phyloP scores from a whole-genome alignment of 1,284 basidiomycete species.

The Fomitopsis pinicola region DNA sequence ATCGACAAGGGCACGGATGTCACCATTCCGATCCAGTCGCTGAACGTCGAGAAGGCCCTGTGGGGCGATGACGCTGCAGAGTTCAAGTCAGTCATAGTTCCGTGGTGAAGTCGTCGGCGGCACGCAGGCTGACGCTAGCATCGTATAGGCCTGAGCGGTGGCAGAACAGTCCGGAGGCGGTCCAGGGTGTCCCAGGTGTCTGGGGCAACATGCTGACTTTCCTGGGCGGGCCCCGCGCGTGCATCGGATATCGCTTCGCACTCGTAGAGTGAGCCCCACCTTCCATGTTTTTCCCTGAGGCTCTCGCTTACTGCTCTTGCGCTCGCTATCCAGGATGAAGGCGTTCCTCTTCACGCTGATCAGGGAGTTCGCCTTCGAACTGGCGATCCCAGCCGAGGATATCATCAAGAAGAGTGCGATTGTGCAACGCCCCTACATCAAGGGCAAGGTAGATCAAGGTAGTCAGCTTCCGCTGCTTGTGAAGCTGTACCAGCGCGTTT shows the following conservation, averaged over 20 bases:
- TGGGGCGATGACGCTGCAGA: slow-evolving; percentile 2
- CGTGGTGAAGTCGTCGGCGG: no score
- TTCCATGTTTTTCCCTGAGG: no score
- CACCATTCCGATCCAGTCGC: slow-evolving; percentile 38
- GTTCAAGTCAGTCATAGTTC: no score
- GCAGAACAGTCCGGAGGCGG: slow-evolving; percentile 19
- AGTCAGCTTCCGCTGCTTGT: slow-evolving; percentile 19
- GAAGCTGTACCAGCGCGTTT: no score
- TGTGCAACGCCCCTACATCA: slow-evolving; percentile 17
- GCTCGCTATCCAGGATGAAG: slow-evolving; percentile 36
- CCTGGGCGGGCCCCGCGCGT: slow-evolving; percentile 47
- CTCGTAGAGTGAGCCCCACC: no score
- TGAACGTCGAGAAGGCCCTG: slow-evolving; percentile 6
- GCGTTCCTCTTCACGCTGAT: slow-evolving; percentile 54
- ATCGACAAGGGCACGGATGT: slow-evolving; percentile 43
- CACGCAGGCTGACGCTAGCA: not conserved
- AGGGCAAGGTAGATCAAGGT: slow-evolving; percentile 11
- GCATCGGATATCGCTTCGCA: no score
- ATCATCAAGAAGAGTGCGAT: slow-evolving; percentile 14
- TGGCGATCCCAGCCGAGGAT: slow-evolving; percentile 36
- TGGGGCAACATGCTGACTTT: slow-evolving; percentile 60
- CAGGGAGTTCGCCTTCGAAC: slow-evolving; percentile 52
- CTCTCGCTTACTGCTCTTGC: slow-evolving; percentile 10
- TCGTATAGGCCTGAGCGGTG: slow-evolving; percentile 32
- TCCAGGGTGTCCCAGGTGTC: slow-evolving; percentile 47